A percentile compares a stretch with the other conserved stretches of the same genome.
Evolutionary conservation across 2,329 filamentous ascomycete species (phyloP).

Genomic region (Fusarium kyushuense): DNA sequence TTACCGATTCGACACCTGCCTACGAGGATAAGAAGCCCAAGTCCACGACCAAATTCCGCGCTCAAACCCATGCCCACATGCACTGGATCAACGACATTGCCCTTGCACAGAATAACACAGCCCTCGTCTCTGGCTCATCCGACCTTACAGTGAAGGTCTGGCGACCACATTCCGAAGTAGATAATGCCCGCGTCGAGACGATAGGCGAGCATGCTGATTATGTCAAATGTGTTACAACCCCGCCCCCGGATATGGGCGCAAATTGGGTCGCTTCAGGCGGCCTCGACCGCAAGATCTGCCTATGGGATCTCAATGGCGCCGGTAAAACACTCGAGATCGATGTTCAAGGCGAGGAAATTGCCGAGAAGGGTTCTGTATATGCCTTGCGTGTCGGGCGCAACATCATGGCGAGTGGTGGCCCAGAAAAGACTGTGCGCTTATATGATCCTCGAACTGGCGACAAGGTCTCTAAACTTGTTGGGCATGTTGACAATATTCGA

Average conservation of each 20-base stretch:
- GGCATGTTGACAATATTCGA: constrained; percentile 94
- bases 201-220: constrained; percentile 97
- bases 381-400: constrained; percentile 83
- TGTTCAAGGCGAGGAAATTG: constrained; percentile 82
- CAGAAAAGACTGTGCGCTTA: constrained; percentile 90
- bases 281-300: constrained; percentile 88
- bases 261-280: constrained; percentile 96
- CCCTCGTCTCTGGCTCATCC: constrained; percentile 90
- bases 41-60: constrained; percentile 68
- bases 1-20: constrained; percentile 47
- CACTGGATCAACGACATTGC: constrained; percentile 97
- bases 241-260: constrained; percentile 68
- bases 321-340: constrained; percentile 91
- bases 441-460: constrained; percentile 93
- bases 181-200: constrained; percentile 67
- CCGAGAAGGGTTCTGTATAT: constrained; percentile 95
- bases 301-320: constrained; percentile 92
- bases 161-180: constrained; percentile 76
- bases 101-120: constrained; percentile 80
- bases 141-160: constrained; percentile 93
- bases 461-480: constrained; percentile 94
- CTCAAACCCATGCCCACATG: constrained; percentile 80
- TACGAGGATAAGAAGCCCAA: constrained; percentile 52
- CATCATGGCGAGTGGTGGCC: constrained; percentile 90
- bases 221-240: constrained; percentile 91